Base-by-base conservation (phyloP, 768 basidiomycete species). In the Hericium alpestre region DNA sequence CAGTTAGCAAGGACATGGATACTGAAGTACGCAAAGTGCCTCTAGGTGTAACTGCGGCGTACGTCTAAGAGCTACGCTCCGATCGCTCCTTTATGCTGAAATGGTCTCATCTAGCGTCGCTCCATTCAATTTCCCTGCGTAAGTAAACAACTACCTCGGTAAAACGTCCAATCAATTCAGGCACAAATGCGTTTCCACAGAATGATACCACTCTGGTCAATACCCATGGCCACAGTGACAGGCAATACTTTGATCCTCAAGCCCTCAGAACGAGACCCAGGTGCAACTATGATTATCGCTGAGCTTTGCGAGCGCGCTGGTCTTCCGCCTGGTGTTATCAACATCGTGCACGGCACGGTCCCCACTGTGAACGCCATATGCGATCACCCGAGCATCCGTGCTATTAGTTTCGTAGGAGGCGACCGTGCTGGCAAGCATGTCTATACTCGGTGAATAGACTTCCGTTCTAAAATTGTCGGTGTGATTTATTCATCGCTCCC, bases 131-230 rank as follows among this genome's bases (percentile, higher is more conserved):
- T 92, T 91, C 68, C 90, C 89, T 54, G 90, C 90, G 86, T 89
- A 69, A 65, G 84, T 71, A 25, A 38, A n/a, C 13, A 46, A 22
- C 16, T 53, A 9, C 25, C 10, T 38, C 11, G 50, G 64, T 7
- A n/a, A 20, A n/a, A 18, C n/a, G 12, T 46, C 12, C 38, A 16
- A 98, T 74, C 10, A 2, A 2, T 58, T 32, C 32, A 18, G 39
- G 47, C 18, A 27, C n/a, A 51, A 37, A 22, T 40, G 23, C 16
- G 5, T 27, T 38, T 15, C 25, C 9, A 15, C 39, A 90, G 87
- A 4, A 95, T 95, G 93, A 97, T 97, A 65, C 95, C 94, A 0
- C 76, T 98, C 7, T 98, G 95, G 95, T 86, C 92, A 0, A 93
- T 97, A 62, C 87, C 87, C 47, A 84, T 93, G 80, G 89, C 93